Evolutionary conservation across 495 filamentous ascomycete genomes (phyloP).

Genomic region (Aspergillus haitiensis): DNA sequence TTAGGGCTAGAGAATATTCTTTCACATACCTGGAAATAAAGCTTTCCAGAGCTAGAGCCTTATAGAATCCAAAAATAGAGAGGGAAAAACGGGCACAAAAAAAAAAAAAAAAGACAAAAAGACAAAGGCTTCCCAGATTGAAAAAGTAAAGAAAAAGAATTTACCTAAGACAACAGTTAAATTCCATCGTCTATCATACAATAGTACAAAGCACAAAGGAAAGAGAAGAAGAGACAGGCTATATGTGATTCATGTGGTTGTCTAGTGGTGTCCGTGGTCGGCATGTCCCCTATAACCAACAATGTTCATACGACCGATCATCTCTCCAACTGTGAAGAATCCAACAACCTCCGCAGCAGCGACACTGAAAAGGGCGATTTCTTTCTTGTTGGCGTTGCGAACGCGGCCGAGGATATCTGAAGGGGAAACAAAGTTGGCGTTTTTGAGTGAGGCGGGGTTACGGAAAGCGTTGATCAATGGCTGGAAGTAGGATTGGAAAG

Average conservation of each 20-base stretch:
- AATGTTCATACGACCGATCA: constrained; percentile 90
- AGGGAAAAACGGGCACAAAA: constrained; percentile 2
- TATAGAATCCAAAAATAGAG: not conserved
- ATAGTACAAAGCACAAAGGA: constrained; percentile 45
- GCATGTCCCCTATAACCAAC: constrained; percentile 82
- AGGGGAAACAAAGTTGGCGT: constrained; percentile 45
- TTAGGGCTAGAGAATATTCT: not conserved
- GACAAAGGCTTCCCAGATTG: constrained; percentile 10
- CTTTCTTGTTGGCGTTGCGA: constrained; percentile 66
- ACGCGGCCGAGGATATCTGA: constrained; percentile 58
- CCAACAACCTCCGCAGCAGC: constrained; percentile 83
- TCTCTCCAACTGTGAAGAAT: constrained; percentile 98
- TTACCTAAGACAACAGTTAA: constrained; percentile 52
- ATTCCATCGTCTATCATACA: constrained; percentile 60
- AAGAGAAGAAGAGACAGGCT: constrained; percentile 34
- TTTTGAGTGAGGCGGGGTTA: constrained; percentile 60
- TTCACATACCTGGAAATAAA: not conserved
- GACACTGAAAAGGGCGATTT: constrained; percentile 70
- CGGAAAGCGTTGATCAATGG: constrained; percentile 63
- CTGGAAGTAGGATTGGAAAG: constrained; percentile 87
- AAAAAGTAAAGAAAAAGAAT: constrained; percentile 21
- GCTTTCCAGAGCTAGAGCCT: not conserved
- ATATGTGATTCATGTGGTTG: constrained; percentile 35
- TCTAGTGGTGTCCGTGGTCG: constrained; percentile 59
- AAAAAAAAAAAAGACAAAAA: constrained; percentile 6